A percentile compares a stretch with the other conserved stretches of the same genome.
phyloP scores from a whole-genome alignment of 352 stramenopile species.

The Pythium aphanidermatum region DNA sequence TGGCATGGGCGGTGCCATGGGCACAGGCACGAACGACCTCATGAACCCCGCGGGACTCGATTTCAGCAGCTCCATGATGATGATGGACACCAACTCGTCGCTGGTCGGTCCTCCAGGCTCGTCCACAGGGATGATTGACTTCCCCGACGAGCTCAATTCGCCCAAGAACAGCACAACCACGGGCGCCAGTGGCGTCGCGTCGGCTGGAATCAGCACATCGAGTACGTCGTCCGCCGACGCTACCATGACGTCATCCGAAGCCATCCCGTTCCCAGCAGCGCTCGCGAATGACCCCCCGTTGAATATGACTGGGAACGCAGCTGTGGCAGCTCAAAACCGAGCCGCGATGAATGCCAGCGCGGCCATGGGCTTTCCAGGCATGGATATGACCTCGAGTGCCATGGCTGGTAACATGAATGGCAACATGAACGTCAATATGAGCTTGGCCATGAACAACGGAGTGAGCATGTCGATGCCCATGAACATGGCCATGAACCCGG shows the following conservation, averaged over 20 bases:
- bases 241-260: conserved; percentile 32
- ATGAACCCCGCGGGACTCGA: conserved; percentile 37
- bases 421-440: conserved; percentile 30
- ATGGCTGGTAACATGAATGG: conserved; percentile 11
- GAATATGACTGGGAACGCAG: conserved; percentile 5
- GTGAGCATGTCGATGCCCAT: conserved; percentile 30
- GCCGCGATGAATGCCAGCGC: conserved; percentile 10
- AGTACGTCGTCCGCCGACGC: conserved; percentile 22
- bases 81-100: conserved; percentile 29
- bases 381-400: conserved; percentile 14
- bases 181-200: not conserved
- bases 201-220: conserved; percentile 19
- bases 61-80: conserved; percentile 67
- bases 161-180: conserved; percentile 25
- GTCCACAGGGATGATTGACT: conserved; percentile 69
- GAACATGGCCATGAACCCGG: conserved; percentile 45
- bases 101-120: conserved; percentile 19
- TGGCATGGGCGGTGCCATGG: conserved; percentile 9
- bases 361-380: conserved; percentile 10
- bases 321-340: conserved; percentile 3
- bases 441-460: conserved; percentile 13
- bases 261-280: conserved; percentile 74
- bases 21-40: conserved; percentile 20
- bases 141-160: conserved; percentile 83
- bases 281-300: conserved; percentile 55